phyloP scores from a whole-genome alignment of 305 asterid species.

The Withania somnifera region DNA sequence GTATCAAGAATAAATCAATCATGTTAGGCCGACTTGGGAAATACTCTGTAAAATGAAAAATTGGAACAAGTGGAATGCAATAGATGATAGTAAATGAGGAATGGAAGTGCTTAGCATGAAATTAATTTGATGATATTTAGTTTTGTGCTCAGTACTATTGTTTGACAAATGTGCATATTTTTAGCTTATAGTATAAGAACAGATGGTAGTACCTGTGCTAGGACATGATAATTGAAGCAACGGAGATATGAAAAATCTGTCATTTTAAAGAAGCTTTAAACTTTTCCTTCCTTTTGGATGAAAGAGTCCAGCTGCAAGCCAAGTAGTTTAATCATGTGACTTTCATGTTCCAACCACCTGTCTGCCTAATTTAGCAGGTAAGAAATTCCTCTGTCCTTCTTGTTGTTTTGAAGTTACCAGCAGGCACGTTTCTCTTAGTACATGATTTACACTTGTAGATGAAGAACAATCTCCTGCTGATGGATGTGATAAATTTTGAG shows the following conservation, averaged over 20 bases:
- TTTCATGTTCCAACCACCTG: constrained; percentile 4
- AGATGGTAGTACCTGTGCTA: background rate
- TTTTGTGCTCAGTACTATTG: too few species aligned
- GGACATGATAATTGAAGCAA: constrained; percentile 1
- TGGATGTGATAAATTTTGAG: background rate
- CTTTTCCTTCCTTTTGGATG: background rate
- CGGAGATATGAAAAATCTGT: background rate
- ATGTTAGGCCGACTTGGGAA: background rate
- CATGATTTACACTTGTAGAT: background rate
- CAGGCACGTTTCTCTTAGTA: background rate
- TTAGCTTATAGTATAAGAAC: background rate
- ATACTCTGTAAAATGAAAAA: background rate
- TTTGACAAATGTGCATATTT: background rate
- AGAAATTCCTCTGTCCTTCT: background rate
- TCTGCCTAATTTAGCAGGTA: background rate
- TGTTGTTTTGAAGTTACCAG: background rate
- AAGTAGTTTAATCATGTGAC: constrained; percentile 8
- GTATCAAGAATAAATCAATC: background rate
- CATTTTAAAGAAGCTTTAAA: background rate
- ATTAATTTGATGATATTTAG: background rate
- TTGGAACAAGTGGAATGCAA: background rate
- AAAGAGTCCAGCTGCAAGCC: constrained; percentile 1
- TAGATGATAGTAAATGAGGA: background rate
- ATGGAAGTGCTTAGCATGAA: background rate
- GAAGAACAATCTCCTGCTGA: background rate